Conservation (phyloP, 768 basidiomycete genomes). For the Terana coerulea region DNA sequence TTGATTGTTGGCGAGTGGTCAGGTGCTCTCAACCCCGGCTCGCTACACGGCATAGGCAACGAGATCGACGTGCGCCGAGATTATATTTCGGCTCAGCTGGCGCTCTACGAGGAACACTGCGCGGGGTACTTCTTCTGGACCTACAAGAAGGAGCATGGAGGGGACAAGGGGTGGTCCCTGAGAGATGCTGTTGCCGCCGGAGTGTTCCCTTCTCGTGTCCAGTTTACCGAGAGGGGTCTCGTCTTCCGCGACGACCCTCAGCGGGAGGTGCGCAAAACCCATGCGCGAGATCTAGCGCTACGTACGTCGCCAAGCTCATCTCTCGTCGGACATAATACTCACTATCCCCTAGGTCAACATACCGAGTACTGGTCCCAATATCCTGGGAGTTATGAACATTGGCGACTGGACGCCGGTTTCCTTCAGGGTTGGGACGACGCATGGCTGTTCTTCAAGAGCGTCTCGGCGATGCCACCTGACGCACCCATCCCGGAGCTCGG, state of each 20-base stretch:
- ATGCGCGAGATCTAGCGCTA: slow-evolving; percentile 25
- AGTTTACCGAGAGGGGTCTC: slow-evolving; percentile 17
- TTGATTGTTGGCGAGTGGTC: slow-evolving; percentile 80
- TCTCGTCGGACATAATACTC: not conserved
- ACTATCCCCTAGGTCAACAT: slow-evolving; percentile 30
- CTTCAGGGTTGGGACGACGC: slow-evolving; percentile 70
- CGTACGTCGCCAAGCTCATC: slow-evolving; percentile 19
- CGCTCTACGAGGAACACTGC: slow-evolving; percentile 57
- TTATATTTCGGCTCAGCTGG: slow-evolving; percentile 63
- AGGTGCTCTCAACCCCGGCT: slow-evolving; percentile 65
- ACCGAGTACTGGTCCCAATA: slow-evolving; percentile 44
- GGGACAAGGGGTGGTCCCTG: slow-evolving; percentile 75
- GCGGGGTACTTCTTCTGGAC: slow-evolving; percentile 87
- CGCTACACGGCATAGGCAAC: slow-evolving; percentile 43
- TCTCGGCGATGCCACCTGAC: slow-evolving; percentile 11
- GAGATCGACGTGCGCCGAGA: slow-evolving; percentile 39
- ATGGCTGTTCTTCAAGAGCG: slow-evolving; percentile 45
- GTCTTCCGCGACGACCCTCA: slow-evolving; percentile 24
- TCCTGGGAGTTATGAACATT: slow-evolving; percentile 59
- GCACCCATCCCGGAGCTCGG: slow-evolving; percentile 52
- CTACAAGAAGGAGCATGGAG: slow-evolving; percentile 61
- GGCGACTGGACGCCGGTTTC: slow-evolving; percentile 66
- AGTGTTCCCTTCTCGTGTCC: slow-evolving; percentile 46
- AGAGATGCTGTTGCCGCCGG: slow-evolving; percentile 59
- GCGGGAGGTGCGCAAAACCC: slow-evolving; percentile 35